Percentiles rank a stretch among this genome's conserved stretches.
phyloP scores from a whole-genome alignment of 805 yeast genomes.

The Nakazawaea ambrosiae region DNA sequence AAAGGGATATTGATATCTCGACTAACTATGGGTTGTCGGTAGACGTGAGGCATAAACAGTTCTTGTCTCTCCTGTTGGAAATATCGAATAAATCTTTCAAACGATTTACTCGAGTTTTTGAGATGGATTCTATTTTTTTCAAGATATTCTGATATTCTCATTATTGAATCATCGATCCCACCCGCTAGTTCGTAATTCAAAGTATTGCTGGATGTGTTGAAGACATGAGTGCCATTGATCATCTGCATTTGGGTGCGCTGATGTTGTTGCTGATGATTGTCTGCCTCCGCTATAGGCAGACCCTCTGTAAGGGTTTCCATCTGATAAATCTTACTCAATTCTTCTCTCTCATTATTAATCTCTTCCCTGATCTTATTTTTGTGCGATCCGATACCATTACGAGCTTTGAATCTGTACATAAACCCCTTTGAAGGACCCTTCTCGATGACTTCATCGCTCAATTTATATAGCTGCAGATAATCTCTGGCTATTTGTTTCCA shows the following conservation, averaged over 20 bases:
- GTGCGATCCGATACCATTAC: slow-evolving; percentile 7
- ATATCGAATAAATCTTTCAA: background rate
- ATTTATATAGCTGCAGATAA: slow-evolving; percentile 1
- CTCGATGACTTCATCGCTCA: slow-evolving; percentile 2
- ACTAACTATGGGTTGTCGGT: no score
- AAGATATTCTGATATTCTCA: background rate
- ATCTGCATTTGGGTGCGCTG: no score
- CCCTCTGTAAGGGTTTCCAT: no score
- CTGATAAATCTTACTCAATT: background rate
- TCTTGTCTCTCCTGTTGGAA: background rate
- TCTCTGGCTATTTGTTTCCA: slow-evolving; percentile 3
- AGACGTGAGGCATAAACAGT: background rate
- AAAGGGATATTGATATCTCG: no score
- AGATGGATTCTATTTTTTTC: background rate
- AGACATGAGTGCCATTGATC: no score
- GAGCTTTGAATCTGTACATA: slow-evolving; percentile 6
- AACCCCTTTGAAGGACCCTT: slow-evolving; percentile 10
- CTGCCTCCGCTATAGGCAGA: no score
- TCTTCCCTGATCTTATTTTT: slow-evolving; percentile 1
- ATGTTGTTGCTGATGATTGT: no score
- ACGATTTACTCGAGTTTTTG: slow-evolving; percentile 1
- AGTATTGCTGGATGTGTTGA: no score
- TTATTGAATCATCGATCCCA: background rate
- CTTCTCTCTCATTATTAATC: slow-evolving; percentile 1
- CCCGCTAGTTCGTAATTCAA: background rate